Base-by-base conservation (phyloP, 1,139 yeast genomes). In the Debaryomyces subglobosus region DNA sequence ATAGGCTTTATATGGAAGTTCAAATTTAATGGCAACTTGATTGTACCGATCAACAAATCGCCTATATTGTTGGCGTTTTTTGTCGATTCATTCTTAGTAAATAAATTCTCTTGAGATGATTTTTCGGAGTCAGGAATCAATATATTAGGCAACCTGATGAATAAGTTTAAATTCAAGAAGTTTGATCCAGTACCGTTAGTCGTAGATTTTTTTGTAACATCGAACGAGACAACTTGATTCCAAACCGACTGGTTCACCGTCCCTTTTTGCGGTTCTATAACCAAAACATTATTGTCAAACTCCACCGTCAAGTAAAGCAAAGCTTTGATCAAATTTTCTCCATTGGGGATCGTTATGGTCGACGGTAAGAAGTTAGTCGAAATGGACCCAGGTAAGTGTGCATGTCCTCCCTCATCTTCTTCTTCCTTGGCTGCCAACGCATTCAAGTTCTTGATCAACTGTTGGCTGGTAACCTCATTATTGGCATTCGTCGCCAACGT, bases 161-260 rank as follows among this genome's bases (percentile, higher is more conserved):
- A 91, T 32, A 89, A 78, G 65, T 88, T 92, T 48, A 90, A 72
- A 56, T 81, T 85, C 68, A 82, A 60, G 75, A 84, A 63, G 67
- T 67, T 64, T 57, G 78, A 67, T 37, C 78, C 72, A 2, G 68
- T 62, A 27, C 53, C 54, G 37, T 42, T 44, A 38, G 25, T 38
- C 9, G 47, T 39, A n/a, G 65, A 69, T 55, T 74, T 77, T 42
- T 89, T 82, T 10, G 96, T 86, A 23, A 92, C 96, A 76, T 94
- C 99, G 64, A 94, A 94, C 8, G 92, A 85, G 10, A 96, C 89
- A 18, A 89, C 91, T 58, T 88, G 89, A 65, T 91, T 92, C 84
- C 96, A 94, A 20, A 69, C 76, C 46, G 71, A 75, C 59, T 68
- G 76, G 57, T 60, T 68, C 52, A 72, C 77, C 0, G 90, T 79